Conservation (phyloP, 176 grass and related monocot genomes). For the maize (Zea mays) region Zm-B73-REFERENCE-NAM-5.0 NC_050102.1:83172501-83173000, state of each 20-base stretch:
- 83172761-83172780: background rate
- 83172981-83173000: background rate
- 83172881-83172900: background rate
- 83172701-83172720: background rate
- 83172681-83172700: background rate
- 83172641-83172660: background rate
- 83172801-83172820: background rate
- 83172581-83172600: background rate
- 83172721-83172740: background rate
- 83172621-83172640: background rate
- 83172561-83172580: background rate
- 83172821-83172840: background rate
- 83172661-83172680: background rate
- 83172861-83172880: background rate
- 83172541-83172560: background rate
- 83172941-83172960: background rate
- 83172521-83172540: background rate
- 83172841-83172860: background rate
- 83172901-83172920: background rate
- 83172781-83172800: background rate
- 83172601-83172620: background rate
- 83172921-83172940: background rate
- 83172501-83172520: background rate
- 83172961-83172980: constrained; percentile 9
- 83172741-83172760: background rate